Evolutionary conservation across 768 basidiomycete genomes (phyloP).

Genomic region (Hemileccinum rubropunctum): DNA sequence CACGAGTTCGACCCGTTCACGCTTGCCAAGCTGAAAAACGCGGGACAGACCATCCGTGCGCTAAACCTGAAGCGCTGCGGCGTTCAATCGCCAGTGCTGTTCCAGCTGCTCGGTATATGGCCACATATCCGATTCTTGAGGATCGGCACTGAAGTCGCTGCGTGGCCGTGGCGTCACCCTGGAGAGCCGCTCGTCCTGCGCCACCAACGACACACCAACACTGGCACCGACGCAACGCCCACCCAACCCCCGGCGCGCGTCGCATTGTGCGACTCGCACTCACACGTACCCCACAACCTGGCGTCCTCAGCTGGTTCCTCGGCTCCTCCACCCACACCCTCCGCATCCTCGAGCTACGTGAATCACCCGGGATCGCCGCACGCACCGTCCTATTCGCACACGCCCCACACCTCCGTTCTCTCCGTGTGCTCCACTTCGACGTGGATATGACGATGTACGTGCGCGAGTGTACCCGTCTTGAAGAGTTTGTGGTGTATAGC

Average conservation of each 20-base stretch:
- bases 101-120: conserved; percentile 40
- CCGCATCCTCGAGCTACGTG: conserved; percentile 39
- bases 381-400: conserved; percentile 12
- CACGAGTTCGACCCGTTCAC: conserved; percentile 28
- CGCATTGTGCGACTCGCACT: conserved; percentile 41
- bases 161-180: neutral
- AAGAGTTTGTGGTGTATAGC: conserved; percentile 40
- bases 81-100: conserved; percentile 43
- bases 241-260: conserved; percentile 11
- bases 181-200: conserved; percentile 9
- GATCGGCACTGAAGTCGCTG: neutral
- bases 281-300: conserved; percentile 30
- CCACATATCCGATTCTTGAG: conserved; percentile 37
- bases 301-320: conserved; percentile 40
- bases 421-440: conserved; percentile 40
- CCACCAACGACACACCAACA: neutral
- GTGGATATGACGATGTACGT: conserved; percentile 33
- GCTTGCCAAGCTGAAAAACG: conserved; percentile 25
- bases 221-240: no score
- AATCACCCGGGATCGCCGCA: conserved; percentile 24
- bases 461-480: conserved; percentile 34
- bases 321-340: conserved; percentile 33
- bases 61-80: conserved; percentile 33
- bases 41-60: conserved; percentile 29
- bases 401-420: conserved; percentile 38